Base-by-base conservation (phyloP, 495 filamentous ascomycete species). In the Gamarada debralockiae region DNA sequence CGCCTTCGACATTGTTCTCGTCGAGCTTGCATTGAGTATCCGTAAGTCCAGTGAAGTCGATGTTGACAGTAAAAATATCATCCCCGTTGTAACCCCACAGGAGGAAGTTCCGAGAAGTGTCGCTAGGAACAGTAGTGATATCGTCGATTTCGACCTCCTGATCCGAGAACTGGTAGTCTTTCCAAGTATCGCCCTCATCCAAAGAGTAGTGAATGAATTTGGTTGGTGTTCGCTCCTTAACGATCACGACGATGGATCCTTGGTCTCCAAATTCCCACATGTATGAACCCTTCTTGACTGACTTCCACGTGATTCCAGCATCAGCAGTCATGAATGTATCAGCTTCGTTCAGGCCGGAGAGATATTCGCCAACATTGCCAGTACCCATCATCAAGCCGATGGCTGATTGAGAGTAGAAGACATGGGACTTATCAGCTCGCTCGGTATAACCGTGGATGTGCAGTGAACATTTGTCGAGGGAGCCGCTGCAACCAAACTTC, bases 391-490 rank as follows among this genome's bases (percentile, higher is more conserved):
- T 90, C 50, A 99, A 65, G 8, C 95, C 95, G 39, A 97, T 82
- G 18, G 93, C 95, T 25, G 89, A 90, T 20, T 82, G 77, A 13
- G 91, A 96, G 14, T 90, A 92, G 65, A 86, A 96, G 0, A 86
- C 93, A 65, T 95, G 85, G 20, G 84, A 70, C 43, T 78, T 80
- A 61, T 96, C 87, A 43, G 58, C 68, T 55, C 93, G 86, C 62
- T 97, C 92, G 0, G 95, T 97, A 64, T 95, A 99, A 37, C 90
- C 86, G 67, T 97, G 95, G 18, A 99, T 75, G 68, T 99, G 89
- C 37, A 99, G 76, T 14, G 90, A 86, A 64, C 93, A 98, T 37
- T 81, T 73, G 18, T 84, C 73, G 24, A 76, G 68, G 14, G 39
- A 38, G 29, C 76, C 77, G 18, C 75, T 72, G 74, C 93, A 97